phyloP scores from a whole-genome alignment of 83 land plant genomes.

The Thuja plicata region DNA sequence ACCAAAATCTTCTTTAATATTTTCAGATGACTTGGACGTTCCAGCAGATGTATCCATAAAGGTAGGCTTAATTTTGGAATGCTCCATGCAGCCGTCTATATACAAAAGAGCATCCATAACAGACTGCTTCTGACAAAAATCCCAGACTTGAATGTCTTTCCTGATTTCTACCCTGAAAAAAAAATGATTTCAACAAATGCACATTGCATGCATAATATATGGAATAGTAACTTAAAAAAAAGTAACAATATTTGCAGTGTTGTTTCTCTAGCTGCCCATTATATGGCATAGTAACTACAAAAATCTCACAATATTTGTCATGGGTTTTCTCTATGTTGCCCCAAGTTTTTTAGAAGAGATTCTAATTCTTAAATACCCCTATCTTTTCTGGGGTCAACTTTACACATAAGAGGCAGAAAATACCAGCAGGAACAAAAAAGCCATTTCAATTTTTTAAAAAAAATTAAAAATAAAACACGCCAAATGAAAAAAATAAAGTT shows the following conservation, averaged over 20 bases:
- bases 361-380: too few species aligned
- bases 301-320: too few species aligned
- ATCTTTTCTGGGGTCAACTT: too few species aligned
- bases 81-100: background rate
- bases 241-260: too few species aligned
- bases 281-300: background rate
- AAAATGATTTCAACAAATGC: background rate
- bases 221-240: too few species aligned
- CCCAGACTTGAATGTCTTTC: conserved; percentile 34
- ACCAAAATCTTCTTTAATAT: background rate
- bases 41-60: background rate
- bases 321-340: too few species aligned
- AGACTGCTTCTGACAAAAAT: conserved; percentile 34
- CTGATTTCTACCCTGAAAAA: conserved; percentile 25
- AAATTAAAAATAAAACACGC: too few species aligned
- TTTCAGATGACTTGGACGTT: background rate
- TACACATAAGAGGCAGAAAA: too few species aligned
- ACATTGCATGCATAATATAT: background rate
- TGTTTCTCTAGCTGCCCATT: background rate
- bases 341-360: too few species aligned
- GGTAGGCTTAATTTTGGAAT: background rate
- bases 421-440: too few species aligned
- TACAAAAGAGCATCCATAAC: conserved; percentile 21
- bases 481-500: too few species aligned
- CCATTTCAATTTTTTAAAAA: too few species aligned